phyloP scores from a whole-genome alignment of 192 early-diverging fungal genomes.

The Geosiphon pyriformis region DNA sequence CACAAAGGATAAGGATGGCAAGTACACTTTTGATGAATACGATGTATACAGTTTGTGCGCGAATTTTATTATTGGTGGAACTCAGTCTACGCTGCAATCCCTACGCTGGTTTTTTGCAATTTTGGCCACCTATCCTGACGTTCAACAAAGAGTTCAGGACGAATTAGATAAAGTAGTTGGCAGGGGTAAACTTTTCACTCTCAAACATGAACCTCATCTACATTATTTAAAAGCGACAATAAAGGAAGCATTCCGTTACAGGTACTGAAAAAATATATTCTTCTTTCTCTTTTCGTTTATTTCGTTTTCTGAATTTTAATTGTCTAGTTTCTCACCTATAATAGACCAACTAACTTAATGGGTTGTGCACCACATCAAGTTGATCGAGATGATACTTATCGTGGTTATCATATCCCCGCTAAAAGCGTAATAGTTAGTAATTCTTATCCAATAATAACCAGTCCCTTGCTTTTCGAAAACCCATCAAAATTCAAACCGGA shows the following conservation, averaged over 20 bases:
- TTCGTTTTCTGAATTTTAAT: background rate
- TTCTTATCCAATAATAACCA: background rate
- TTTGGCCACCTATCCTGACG: background rate
- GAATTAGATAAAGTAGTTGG: background rate
- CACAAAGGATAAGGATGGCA: background rate
- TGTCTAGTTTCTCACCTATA: too few species aligned
- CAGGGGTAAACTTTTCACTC: background rate
- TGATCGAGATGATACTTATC: slow-evolving; percentile 1
- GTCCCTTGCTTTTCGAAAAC: background rate
- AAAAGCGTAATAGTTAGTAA: background rate
- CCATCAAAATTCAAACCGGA: slow-evolving; percentile 11
- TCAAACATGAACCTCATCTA: background rate
- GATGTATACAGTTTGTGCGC: background rate
- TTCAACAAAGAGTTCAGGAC: background rate
- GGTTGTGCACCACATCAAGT: background rate
- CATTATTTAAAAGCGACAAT: slow-evolving; percentile 2
- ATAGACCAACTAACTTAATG: background rate
- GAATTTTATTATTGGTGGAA: background rate
- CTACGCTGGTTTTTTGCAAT: background rate
- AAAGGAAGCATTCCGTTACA: slow-evolving; percentile 1
- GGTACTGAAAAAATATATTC: background rate
- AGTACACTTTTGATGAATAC: background rate
- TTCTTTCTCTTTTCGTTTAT: background rate
- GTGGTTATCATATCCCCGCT: slow-evolving; percentile 6
- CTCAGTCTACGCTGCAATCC: background rate